A percentile compares a stretch with the other conserved stretches of the same genome.
phyloP scores from a whole-genome alignment of 139 green algal species.

The Tetradesmus obliquus region DNA sequence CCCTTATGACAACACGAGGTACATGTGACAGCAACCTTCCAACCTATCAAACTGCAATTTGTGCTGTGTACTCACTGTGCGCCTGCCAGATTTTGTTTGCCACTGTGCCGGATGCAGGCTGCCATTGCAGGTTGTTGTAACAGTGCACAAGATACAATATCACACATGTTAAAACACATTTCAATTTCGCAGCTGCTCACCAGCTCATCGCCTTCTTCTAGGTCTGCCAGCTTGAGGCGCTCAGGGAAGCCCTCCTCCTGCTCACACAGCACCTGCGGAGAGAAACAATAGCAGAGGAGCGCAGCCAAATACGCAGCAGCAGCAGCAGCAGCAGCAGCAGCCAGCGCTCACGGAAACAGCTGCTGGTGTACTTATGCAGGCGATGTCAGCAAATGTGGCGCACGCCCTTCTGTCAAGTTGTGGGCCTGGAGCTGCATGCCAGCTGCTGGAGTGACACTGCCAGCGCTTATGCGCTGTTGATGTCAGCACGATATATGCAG shows the following conservation, averaged over 20 bases:
- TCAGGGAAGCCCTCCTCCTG: slow-evolving; percentile 8
- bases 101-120: no score
- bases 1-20: no score
- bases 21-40: no score
- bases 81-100: no score
- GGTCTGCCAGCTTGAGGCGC: background rate
- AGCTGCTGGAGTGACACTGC: background rate
- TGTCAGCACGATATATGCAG: background rate
- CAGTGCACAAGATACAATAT: no score
- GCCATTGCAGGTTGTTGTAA: no score
- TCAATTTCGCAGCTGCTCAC: background rate
- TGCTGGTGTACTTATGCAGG: no score
- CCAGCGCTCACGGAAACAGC: background rate
- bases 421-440: no score
- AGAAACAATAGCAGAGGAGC: no score
- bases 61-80: background rate
- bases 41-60: background rate
- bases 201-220: slow-evolving; percentile 35
- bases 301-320: background rate
- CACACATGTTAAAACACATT: no score
- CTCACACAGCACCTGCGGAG: background rate
- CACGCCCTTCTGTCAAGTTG: no score
- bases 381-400: background rate
- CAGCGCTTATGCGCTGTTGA: background rate
- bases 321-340: background rate